phyloP scores from a whole-genome alignment of 2,329 filamentous ascomycete species.

The Thelonectria blattea region DNA sequence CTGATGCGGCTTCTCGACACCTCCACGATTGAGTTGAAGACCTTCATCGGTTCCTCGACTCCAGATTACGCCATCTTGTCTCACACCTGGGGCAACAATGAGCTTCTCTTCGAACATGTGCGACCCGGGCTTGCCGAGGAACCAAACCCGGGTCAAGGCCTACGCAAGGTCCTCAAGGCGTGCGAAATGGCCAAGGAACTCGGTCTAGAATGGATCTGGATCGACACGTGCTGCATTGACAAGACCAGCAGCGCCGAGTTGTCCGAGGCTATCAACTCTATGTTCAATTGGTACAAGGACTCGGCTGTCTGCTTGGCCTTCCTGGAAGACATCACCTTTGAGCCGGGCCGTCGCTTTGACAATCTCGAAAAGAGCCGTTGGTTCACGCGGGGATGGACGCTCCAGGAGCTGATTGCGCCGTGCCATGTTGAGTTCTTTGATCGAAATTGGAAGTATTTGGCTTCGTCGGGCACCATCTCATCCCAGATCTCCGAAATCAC shows the following conservation, averaged over 20 bases:
- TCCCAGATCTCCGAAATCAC: not conserved
- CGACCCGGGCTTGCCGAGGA: not conserved
- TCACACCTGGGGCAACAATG: slow-evolving; percentile 43
- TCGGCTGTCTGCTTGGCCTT: slow-evolving; percentile 37
- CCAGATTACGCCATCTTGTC: slow-evolving; percentile 44
- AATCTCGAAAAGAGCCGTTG: not conserved
- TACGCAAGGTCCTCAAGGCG: slow-evolving; percentile 27
- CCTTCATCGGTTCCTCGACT: slow-evolving; percentile 20
- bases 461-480: not conserved
- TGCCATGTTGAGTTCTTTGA: not conserved
- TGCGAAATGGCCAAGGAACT: slow-evolving; percentile 25
- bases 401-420: not conserved
- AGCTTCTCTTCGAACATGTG: slow-evolving; percentile 41
- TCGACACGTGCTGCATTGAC: slow-evolving; percentile 41
- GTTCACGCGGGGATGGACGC: slow-evolving; percentile 4
- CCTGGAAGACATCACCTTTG: slow-evolving; percentile 22
- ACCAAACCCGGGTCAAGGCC: slow-evolving; percentile 13
- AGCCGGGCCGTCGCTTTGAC: not conserved
- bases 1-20: not conserved
- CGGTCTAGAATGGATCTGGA: slow-evolving; percentile 31
- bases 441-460: not conserved
- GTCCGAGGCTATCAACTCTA: slow-evolving; percentile 39
- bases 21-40: not conserved
- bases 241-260: slow-evolving; percentile 38
- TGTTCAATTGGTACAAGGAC: slow-evolving; percentile 39